These are phyloP conservation scores for Flammula alnicola DNA, from an alignment of 1,284 basidiomycete genomes.

Conservation along the genomic window DNA sequence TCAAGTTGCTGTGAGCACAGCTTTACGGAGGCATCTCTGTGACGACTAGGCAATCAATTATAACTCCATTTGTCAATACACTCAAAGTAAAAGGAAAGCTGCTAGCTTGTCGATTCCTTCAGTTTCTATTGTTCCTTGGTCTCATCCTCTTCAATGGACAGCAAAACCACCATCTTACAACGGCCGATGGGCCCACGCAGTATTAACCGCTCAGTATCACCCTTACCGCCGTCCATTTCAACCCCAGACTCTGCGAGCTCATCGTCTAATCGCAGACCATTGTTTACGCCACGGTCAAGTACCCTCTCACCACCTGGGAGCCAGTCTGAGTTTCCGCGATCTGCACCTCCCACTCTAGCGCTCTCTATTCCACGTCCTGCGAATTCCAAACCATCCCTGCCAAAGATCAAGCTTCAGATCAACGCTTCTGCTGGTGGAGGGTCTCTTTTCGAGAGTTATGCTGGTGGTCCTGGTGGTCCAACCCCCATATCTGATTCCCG, in stretches of 20 bases:
- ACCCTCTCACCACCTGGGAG: constrained; percentile 37
- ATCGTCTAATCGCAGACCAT: constrained; percentile 29
- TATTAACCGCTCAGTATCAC: constrained; percentile 33
- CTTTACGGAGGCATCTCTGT: constrained; percentile 13
- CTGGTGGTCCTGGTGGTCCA: constrained; percentile 37
- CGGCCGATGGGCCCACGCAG: constrained; percentile 33
- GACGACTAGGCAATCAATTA: constrained; percentile 14
- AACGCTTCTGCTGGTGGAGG: constrained; percentile 21
- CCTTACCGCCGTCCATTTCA: constrained; percentile 38
- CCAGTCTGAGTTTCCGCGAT: constrained; percentile 26
- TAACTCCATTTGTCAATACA: constrained; percentile 31
- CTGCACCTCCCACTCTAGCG: constrained; percentile 32
- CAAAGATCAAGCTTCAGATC: constrained; percentile 32
- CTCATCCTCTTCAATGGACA: constrained; percentile 26
- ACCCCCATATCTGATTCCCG: constrained; percentile 38
- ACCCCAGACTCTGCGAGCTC: constrained; percentile 38
- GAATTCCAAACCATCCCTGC: constrained; percentile 36
- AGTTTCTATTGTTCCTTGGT: constrained; percentile 1
- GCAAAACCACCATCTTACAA: constrained; percentile 28
- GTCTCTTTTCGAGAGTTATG: constrained; percentile 39
- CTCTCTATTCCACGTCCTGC: constrained; percentile 40
- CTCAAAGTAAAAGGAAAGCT: constrained; percentile 23
- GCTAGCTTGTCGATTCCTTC: background rate
- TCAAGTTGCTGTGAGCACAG: constrained; percentile 20
- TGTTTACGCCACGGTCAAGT: constrained; percentile 32